Evolutionary conservation across 139 green algal genomes (phyloP).

Genomic region (Gonium pectorale): DNA sequence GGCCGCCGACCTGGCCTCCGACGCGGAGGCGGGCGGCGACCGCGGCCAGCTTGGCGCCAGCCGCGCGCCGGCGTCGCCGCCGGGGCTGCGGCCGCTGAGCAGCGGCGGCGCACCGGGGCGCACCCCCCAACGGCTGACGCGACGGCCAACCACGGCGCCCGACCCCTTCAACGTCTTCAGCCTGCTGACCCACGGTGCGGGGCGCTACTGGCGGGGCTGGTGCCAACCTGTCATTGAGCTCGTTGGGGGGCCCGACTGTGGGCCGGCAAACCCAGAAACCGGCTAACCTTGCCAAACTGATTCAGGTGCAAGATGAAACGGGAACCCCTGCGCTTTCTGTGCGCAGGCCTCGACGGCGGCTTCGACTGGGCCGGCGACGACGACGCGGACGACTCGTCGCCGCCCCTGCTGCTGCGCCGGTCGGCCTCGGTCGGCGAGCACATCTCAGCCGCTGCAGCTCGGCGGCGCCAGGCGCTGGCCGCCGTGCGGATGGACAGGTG

Average conservation of each 20-base stretch:
- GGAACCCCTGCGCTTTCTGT: no score
- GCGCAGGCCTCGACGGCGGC: slow-evolving; percentile 29
- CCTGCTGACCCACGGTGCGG: slow-evolving; percentile 11
- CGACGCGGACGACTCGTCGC: not conserved
- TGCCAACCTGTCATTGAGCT: no score
- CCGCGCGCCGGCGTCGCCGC: not conserved
- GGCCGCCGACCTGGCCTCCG: not conserved
- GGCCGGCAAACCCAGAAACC: no score
- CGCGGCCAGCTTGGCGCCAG: not conserved
- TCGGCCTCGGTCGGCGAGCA: not conserved
- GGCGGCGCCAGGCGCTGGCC: slow-evolving; percentile 11
- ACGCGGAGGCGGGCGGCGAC: not conserved
- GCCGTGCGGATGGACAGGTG: slow-evolving; percentile 8
- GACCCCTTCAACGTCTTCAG: slow-evolving; percentile 40
- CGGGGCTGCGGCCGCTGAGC: not conserved
- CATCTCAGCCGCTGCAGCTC: not conserved
- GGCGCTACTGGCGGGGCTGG: no score
- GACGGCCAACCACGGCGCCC: slow-evolving; percentile 9
- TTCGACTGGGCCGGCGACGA: not conserved
- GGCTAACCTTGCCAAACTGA: no score
- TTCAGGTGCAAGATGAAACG: no score
- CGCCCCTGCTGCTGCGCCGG: slow-evolving; percentile 21
- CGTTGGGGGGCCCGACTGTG: no score
- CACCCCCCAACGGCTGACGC: not conserved
- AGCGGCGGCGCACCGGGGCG: not conserved